Conservation (phyloP, 2,329 filamentous ascomycete genomes). For the Fusarium secorum region DNA sequence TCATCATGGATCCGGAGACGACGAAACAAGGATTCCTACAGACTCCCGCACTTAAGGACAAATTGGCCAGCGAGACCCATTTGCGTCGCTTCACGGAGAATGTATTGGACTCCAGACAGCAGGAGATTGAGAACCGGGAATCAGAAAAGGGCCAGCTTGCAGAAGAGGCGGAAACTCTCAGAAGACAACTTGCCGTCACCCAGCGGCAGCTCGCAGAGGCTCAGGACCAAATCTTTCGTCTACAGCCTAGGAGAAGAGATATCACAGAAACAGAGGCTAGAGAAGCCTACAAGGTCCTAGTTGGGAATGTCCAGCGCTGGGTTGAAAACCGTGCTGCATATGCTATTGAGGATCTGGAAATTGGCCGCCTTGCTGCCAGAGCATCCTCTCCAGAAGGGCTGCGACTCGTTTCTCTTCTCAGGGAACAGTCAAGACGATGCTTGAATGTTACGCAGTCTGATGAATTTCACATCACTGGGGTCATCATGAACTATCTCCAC, state of each 20-base stretch:
- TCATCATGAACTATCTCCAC: constrained; percentile 51
- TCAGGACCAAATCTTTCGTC: constrained; percentile 45
- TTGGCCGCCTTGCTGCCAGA: constrained; percentile 38
- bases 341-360: constrained; percentile 46
- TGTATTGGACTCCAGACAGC: constrained; percentile 49
- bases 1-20: constrained; percentile 31
- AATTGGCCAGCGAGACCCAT: constrained; percentile 44
- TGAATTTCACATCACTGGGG: constrained; percentile 47
- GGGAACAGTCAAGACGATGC: constrained; percentile 47
- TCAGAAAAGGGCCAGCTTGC: constrained; percentile 41
- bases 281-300: constrained; percentile 46
- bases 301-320: constrained; percentile 48
- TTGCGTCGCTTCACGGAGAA: constrained; percentile 49
- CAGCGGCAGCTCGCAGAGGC: constrained; percentile 46
- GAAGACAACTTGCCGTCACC: constrained; percentile 43
- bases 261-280: constrained; percentile 49
- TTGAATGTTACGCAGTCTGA: constrained; percentile 45
- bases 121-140: constrained; percentile 46
- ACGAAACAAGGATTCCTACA: constrained; percentile 20
- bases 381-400: constrained; percentile 40
- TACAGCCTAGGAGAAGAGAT: constrained; percentile 47
- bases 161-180: constrained; percentile 43
- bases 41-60: constrained; percentile 35
- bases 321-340: constrained; percentile 46
- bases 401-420: constrained; percentile 46